Base-by-base conservation (phyloP, 179 eudicot species). In the Beta corolliflora region DNA sequence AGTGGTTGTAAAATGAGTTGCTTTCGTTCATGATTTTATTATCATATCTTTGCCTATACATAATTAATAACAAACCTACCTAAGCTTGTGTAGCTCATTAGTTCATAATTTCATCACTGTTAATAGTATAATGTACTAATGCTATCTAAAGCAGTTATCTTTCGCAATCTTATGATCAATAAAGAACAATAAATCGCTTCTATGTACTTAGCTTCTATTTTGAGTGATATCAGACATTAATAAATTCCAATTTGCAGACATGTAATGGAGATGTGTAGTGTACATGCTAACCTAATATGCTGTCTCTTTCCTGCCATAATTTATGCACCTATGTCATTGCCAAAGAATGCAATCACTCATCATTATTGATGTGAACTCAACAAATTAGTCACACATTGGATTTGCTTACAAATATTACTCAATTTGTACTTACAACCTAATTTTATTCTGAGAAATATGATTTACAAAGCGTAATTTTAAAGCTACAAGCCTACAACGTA, bases 71-170 rank as follows among this genome's bases (percentile, higher is more conserved):
- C 7, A 48, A 69, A 44, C 19, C 52, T 21, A 19, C 73, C 19
- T 14, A 44, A 41, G 50, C 10, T 36, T 41, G 72, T 68, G 41
- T 46, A n/a, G 53, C 6, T 70, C 45, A 14, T n/a, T 48, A 53
- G 41, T 13, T 21, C 59, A n/a, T n/a, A n/a, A n/a, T n/a, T n/a
- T n/a, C n/a, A n/a, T n/a, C 74, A 71, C 4, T 69, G n/a, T n/a
- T 21, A 7, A 19, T 71, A 58, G 29, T 44, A 59, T 58, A 18
- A 16, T 50, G 23, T n/a, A 50, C n/a, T 63, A 77, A 64, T 77
- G 73, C 72, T 77, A 23, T 64, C 72, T 48, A 77, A 77, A 77
- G 69, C 75, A 56, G 81, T 79, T 68, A 44, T 68, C 61, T 69
- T 67, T 78, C 66, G 48, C 75, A 41, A 77, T 64, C 58, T 77